phyloP scores from a whole-genome alignment of 805 yeast species.

The Kodamaea neixiangensis region DNA sequence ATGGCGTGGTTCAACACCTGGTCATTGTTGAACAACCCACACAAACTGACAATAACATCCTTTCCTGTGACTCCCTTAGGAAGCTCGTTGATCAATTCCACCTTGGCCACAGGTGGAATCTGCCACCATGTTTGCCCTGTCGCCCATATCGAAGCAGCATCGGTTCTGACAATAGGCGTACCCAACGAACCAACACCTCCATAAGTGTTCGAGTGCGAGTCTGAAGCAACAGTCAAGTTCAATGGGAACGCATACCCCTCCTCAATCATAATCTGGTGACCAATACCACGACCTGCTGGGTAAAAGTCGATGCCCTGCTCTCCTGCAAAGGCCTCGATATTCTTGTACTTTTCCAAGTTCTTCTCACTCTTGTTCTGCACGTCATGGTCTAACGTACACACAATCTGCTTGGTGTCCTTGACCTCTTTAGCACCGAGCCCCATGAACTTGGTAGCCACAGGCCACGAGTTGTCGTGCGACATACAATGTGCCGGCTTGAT shows the following conservation, averaged over 20 bases:
- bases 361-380: conserved; percentile 91
- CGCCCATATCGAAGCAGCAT: conserved; percentile 99
- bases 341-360: conserved; percentile 82
- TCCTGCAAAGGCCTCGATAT: conserved; percentile 86
- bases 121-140: conserved; percentile 99
- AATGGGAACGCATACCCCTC: conserved; percentile 98
- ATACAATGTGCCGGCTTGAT: conserved; percentile 96
- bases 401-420: conserved; percentile 86
- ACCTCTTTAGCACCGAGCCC: conserved; percentile 89
- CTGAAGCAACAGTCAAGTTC: conserved; percentile 92
- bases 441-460: conserved; percentile 94
- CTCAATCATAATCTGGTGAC: conserved; percentile 98
- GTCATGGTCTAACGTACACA: conserved; percentile 96
- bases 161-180: conserved; percentile 97
- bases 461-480: conserved; percentile 99
- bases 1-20: conserved; percentile 93
- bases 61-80: conserved; percentile 92
- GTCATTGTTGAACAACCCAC: conserved; percentile 91
- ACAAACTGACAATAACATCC: conserved; percentile 93
- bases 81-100: conserved; percentile 77
- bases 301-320: conserved; percentile 94
- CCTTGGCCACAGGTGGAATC: conserved; percentile 97
- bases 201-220: conserved; percentile 95
- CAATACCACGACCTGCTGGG: conserved; percentile 99
- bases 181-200: conserved; percentile 97